Evolutionary conservation across 78 protist genomes (phyloP).

Genomic region (Dictyostelium purpureum): DNA sequence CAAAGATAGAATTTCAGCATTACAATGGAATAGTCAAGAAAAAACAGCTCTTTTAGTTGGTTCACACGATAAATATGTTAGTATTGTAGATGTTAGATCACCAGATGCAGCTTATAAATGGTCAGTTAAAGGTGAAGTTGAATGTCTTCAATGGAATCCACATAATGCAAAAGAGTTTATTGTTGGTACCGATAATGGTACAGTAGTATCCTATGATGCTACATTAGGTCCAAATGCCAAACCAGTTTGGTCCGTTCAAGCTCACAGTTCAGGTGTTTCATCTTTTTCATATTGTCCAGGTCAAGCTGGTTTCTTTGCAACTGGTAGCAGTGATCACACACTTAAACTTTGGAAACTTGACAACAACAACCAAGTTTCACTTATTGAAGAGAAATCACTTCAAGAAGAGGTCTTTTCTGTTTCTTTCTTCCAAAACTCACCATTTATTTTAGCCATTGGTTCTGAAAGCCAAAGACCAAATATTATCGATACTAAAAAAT

Average conservation of each 20-base stretch:
- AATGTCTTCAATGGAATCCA: slow-evolving; percentile 71
- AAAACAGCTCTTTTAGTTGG: slow-evolving; percentile 62
- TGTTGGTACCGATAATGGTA: slow-evolving; percentile 78
- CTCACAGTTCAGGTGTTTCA: slow-evolving; percentile 43
- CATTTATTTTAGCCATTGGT: slow-evolving; percentile 50
- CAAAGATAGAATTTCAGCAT: slow-evolving; percentile 74
- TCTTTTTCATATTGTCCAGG: slow-evolving; percentile 40
- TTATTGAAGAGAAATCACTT: slow-evolving; percentile 13
- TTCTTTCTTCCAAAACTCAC: slow-evolving; percentile 47
- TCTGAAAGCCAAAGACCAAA: slow-evolving; percentile 49
- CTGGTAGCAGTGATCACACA: slow-evolving; percentile 57
- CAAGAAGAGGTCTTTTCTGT: slow-evolving; percentile 47
- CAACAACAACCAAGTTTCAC: not conserved
- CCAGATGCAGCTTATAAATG: not conserved
- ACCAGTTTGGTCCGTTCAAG: slow-evolving; percentile 77
- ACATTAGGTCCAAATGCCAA: slow-evolving; percentile 36
- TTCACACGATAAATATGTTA: slow-evolving; percentile 42
- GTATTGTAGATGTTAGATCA: slow-evolving; percentile 66
- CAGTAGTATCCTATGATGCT: slow-evolving; percentile 71
- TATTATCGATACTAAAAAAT: slow-evolving; percentile 47
- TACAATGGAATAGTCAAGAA: slow-evolving; percentile 82
- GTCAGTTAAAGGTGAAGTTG: slow-evolving; percentile 52
- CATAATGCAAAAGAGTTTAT: slow-evolving; percentile 42
- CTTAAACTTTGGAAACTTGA: slow-evolving; percentile 57
- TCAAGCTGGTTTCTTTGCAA: slow-evolving; percentile 53